Evolutionary conservation across 768 basidiomycete species (phyloP).

Genomic region (Mycena rebaudengoi): DNA sequence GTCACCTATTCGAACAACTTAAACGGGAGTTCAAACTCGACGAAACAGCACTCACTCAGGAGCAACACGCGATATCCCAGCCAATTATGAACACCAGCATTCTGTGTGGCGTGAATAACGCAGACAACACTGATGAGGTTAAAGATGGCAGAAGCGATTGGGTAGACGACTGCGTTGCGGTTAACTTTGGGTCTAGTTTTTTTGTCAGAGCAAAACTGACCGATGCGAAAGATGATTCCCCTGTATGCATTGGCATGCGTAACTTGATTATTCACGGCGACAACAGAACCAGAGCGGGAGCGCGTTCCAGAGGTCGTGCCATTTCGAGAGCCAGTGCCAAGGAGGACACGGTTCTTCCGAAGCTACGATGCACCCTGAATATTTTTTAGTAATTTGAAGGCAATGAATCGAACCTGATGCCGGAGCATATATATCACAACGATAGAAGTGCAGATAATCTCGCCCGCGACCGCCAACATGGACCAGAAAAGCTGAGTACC

Average conservation of each 20-base stretch:
- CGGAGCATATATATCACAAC: constrained; percentile 24
- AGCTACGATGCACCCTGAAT: background rate
- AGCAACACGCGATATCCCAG: no score
- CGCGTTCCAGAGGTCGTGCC: background rate
- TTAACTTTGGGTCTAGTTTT: background rate
- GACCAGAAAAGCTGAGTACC: constrained; percentile 30
- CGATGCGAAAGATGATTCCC: constrained; percentile 25
- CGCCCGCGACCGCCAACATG: constrained; percentile 20
- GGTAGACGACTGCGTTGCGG: constrained; percentile 19
- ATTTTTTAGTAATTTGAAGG: constrained; percentile 5
- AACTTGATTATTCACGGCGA: background rate
- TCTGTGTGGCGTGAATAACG: no score
- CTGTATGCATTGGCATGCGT: constrained; percentile 15
- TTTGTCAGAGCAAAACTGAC: background rate
- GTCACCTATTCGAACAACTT: constrained; percentile 21
- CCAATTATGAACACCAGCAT: no score
- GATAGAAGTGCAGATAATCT: constrained; percentile 6
- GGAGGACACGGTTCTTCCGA: background rate
- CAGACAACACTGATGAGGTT: no score
- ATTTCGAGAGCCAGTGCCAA: background rate
- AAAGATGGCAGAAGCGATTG: no score
- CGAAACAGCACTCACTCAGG: no score
- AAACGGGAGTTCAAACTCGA: no score
- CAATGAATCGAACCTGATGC: constrained; percentile 28
- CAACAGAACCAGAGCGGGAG: background rate